A percentile compares a stretch with the other conserved stretches of the same genome.
These are phyloP conservation scores for Encephalitozoon intestinalis DNA, from an alignment of 371 early-diverging fungal species.

Conservation along the genomic window DNA sequence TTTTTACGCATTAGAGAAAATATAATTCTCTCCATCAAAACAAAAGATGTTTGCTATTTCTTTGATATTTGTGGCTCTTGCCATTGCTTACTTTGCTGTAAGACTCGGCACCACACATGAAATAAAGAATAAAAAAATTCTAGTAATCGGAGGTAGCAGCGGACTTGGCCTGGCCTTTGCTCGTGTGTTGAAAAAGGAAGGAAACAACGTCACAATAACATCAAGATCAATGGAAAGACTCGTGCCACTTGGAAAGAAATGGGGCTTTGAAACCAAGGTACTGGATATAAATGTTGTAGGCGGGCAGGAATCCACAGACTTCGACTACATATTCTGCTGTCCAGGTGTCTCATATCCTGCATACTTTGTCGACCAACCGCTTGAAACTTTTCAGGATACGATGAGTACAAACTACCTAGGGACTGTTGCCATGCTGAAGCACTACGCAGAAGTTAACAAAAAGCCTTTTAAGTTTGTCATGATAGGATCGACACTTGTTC, in stretches of 20 bases:
- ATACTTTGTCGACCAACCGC: constrained; percentile 66
- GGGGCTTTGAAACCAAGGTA: not conserved
- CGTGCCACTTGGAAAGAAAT: constrained; percentile 34
- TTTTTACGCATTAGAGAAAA: not conserved
- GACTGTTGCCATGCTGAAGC: constrained; percentile 64
- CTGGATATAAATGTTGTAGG: constrained; percentile 20
- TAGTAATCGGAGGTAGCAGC: constrained; percentile 80
- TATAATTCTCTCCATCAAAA: not conserved
- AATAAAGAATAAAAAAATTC: constrained; percentile 63
- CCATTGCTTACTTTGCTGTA: not conserved
- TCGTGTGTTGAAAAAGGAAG: constrained; percentile 65
- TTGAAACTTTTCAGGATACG: constrained; percentile 64
- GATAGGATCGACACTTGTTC: constrained; percentile 69
- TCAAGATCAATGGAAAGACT: constrained; percentile 67
- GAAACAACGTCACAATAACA: constrained; percentile 76
- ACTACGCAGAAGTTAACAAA: constrained; percentile 65
- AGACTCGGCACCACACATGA: not conserved
- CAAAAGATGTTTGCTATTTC: not conserved
- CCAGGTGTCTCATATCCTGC: constrained; percentile 70
- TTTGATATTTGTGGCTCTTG: not conserved
- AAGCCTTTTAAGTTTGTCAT: constrained; percentile 67
- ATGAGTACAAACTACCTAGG: constrained; percentile 74
- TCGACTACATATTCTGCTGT: constrained; percentile 69
- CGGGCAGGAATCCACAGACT: constrained; percentile 23
- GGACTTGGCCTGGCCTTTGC: constrained; percentile 79